Percentiles rank a stretch among this genome's conserved stretches.
Conservation (phyloP, 345 rosid genomes). For the Garcia nutans region DNA sequence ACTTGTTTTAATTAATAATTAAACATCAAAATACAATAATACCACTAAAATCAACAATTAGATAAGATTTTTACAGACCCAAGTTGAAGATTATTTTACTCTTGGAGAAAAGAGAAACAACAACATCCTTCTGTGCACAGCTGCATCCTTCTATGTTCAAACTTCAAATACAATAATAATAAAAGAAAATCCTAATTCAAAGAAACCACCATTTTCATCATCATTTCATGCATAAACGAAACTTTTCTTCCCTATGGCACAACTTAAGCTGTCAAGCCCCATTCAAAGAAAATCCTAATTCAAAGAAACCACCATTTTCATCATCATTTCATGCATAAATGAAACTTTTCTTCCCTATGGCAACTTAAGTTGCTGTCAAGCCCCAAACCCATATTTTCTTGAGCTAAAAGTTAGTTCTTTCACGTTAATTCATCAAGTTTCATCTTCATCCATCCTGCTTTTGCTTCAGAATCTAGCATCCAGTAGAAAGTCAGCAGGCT, state of each 20-base stretch:
- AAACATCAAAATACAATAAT: too few relatives aligned
- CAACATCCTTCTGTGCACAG: neutral
- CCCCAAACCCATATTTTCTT: constrained; percentile 6
- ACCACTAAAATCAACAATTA: too few relatives aligned
- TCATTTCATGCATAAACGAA: neutral
- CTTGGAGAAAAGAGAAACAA: constrained; percentile 8
- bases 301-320: neutral
- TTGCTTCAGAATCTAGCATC: constrained; percentile 25
- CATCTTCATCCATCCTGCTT: neutral
- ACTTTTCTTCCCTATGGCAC: constrained; percentile 26
- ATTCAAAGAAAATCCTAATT: neutral
- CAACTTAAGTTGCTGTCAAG: constrained; percentile 54
- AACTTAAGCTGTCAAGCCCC: constrained; percentile 42
- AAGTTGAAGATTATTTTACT: neutral
- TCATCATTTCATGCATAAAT: neutral
- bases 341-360: constrained; percentile 19
- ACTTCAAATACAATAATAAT: constrained; percentile 9
- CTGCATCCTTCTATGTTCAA: constrained; percentile 2
- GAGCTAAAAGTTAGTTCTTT: constrained; percentile 12
- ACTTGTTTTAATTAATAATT: too few relatives aligned
- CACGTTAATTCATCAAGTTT: neutral
- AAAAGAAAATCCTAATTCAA: neutral
- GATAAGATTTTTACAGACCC: too few relatives aligned
- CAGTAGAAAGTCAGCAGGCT: constrained; percentile 61
- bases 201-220: neutral